These are phyloP conservation scores for Cercospora canescens DNA, from an alignment of 2,329 filamentous ascomycete species.

Conservation along the genomic window DNA sequence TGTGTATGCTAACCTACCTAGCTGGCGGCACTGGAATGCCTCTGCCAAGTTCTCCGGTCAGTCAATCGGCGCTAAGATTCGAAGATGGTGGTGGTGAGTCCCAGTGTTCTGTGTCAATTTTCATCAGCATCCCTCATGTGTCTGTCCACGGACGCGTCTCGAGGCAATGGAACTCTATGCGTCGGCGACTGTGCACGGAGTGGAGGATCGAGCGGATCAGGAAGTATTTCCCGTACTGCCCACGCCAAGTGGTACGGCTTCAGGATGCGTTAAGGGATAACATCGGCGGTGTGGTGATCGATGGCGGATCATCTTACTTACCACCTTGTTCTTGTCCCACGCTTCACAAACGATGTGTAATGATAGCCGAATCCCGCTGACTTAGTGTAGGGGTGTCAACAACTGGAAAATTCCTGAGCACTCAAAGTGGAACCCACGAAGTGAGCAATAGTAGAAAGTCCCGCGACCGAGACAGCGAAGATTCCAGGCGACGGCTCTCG, in stretches of 20 bases:
- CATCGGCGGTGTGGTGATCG: background rate
- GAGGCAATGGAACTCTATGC: background rate
- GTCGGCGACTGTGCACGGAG: background rate
- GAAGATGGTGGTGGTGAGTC: conserved; percentile 70
- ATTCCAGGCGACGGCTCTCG: background rate
- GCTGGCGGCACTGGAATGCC: conserved; percentile 89
- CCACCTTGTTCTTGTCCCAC: background rate
- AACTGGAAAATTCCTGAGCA: conserved; percentile 73
- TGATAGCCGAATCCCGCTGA: background rate
- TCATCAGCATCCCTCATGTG: background rate
- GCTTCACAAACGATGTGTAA: background rate
- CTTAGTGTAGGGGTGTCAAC: conserved; percentile 64
- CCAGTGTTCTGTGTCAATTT: background rate
- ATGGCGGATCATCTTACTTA: background rate
- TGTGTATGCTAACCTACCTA: background rate
- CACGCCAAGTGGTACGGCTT: background rate
- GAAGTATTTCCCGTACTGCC: background rate
- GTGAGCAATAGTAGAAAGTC: background rate
- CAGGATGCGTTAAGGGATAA: background rate
- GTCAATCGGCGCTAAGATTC: conserved; percentile 71
- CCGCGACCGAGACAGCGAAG: background rate
- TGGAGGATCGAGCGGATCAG: background rate
- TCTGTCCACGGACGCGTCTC: background rate
- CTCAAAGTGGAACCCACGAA: conserved; percentile 13
- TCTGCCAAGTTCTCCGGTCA: conserved; percentile 74